Evolutionary conservation across 305 asterid species (phyloP), one percentile per base, ranked within the genome.

Genomic region (Fraxinus ornus): DNA sequence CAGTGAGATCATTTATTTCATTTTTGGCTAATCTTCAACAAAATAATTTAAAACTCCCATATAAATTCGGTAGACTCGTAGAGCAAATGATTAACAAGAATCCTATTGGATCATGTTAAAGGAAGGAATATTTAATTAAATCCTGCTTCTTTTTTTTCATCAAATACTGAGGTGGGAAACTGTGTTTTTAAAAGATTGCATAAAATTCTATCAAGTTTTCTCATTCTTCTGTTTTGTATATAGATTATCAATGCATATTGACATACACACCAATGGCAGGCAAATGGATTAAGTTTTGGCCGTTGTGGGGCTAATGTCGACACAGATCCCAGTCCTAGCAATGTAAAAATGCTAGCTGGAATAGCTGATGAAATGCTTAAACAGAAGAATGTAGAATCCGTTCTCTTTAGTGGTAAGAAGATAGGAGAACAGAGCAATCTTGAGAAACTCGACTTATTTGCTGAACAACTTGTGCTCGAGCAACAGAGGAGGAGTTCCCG

Each of bases 391-490:
- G 98, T 94, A 0, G 99, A 95, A 82, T 94, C 98, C 0, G 91
- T 94, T 81, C 93, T 95, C 24, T 92, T 95, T 87, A 84, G 87
- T 22, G 97, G 98, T 3, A 95, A 91, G 91, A 91, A 87, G 85
- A 91, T 92, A 0, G 94, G 88, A 21, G 98, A 92, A 82, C 90
- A 95, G 76, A 92, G 90, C 90, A 95, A 94, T 85, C 82, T 83
- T 64, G 98, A 94, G 91, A 94, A 91, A 81, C 94, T 95, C 55
- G 98, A 95, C 75, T 92, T 97, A 95, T 94, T 95, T 82, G 97
- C 99, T 0, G 94, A 90, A 77, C 95, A 95, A 83, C 97, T 95
- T 7, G 92, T 95, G 87, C 87, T 87, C 47, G 99, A 95, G 86
- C 99, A 94, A 85, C 95, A 90, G 90, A 90, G 91, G 91, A 89